A percentile compares a stretch with the other conserved stretches of the same genome.
phyloP scores from a whole-genome alignment of 352 stramenopile species.

The Pythium aquatile region DNA sequence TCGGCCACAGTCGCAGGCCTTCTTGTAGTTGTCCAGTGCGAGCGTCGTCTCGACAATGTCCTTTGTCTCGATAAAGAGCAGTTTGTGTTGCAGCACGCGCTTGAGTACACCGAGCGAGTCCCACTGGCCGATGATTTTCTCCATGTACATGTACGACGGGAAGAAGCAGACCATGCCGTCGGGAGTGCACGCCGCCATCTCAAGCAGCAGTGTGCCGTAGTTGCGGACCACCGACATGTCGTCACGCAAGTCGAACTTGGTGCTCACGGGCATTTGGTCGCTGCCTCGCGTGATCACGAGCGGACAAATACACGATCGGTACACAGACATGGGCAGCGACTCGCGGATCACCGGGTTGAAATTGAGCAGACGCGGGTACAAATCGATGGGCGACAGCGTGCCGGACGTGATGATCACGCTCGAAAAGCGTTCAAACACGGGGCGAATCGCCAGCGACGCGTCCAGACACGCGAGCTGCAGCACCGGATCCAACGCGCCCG shows the following conservation, averaged over 20 bases:
- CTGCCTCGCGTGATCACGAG: slow-evolving; percentile 97
- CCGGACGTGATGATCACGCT: slow-evolving; percentile 90
- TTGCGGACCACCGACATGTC: slow-evolving; percentile 94
- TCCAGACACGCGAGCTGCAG: slow-evolving; percentile 97
- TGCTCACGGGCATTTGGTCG: slow-evolving; percentile 97
- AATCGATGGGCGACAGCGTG: slow-evolving; percentile 98
- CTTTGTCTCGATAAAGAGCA: slow-evolving; percentile 99
- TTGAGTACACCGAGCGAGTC: slow-evolving; percentile 90
- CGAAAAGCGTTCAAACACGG: slow-evolving; percentile 96
- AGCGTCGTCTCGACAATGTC: slow-evolving; percentile 99
- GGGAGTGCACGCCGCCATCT: slow-evolving; percentile 92
- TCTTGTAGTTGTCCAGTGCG: slow-evolving; percentile 98
- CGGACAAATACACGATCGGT: slow-evolving; percentile 97
- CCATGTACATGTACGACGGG: slow-evolving; percentile 99
- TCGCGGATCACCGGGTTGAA: slow-evolving; percentile 96
- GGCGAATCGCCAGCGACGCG: slow-evolving; percentile 96
- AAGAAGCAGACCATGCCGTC: slow-evolving; percentile 99
- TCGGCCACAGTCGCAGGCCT: slow-evolving; percentile 94
- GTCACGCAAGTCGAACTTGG: slow-evolving; percentile 89
- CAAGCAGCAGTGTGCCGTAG: slow-evolving; percentile 94
- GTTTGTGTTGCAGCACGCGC: slow-evolving; percentile 95
- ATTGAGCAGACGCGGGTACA: slow-evolving; percentile 98
- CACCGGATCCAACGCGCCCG: slow-evolving; percentile 76
- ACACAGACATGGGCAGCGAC: slow-evolving; percentile 98
- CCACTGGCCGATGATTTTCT: slow-evolving; percentile 98